These are phyloP conservation scores for Halophytophthora batemanensis DNA, from an alignment of 352 stramenopile genomes.

Conservation along the genomic window DNA sequence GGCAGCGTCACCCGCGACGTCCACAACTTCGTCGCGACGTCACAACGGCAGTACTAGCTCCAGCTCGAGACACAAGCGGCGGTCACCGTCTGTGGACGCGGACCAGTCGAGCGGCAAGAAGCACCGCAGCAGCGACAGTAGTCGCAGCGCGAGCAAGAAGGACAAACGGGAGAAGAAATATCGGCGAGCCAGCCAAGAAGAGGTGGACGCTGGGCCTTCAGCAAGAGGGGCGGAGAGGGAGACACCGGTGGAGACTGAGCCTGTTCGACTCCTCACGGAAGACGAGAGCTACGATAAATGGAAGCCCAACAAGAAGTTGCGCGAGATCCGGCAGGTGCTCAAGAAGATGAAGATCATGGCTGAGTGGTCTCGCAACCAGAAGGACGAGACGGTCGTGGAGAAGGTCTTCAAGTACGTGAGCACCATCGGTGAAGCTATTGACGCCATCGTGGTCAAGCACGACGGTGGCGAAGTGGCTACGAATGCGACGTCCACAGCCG, in stretches of 20 bases:
- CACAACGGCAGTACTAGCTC: conserved; percentile 1
- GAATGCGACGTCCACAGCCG: background rate
- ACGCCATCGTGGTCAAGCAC: conserved; percentile 62
- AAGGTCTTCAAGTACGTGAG: conserved; percentile 87
- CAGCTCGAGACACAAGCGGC: conserved; percentile 27
- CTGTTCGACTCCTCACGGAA: conserved; percentile 33
- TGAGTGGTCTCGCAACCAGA: conserved; percentile 77
- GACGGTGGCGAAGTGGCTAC: conserved; percentile 16
- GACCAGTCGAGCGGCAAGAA: conserved; percentile 24
- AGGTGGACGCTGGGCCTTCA: conserved; percentile 12
- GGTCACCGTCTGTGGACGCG: conserved; percentile 32
- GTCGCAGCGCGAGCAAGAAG: conserved; percentile 32
- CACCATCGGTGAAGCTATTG: conserved; percentile 77
- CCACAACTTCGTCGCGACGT: conserved; percentile 19
- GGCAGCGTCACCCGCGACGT: conserved; percentile 15
- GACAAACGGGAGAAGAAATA: conserved; percentile 32
- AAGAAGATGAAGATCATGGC: conserved; percentile 89
- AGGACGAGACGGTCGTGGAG: conserved; percentile 80
- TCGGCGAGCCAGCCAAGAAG: conserved; percentile 6
- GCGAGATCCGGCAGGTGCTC: conserved; percentile 72
- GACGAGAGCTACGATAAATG: conserved; percentile 73
- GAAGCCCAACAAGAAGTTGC: conserved; percentile 71
- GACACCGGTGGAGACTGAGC: conserved; percentile 9
- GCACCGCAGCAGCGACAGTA: conserved; percentile 30
- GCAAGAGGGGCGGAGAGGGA: conserved; percentile 9